phyloP scores from a whole-genome alignment of 345 rosid genomes.

The Psidium guajava region DNA sequence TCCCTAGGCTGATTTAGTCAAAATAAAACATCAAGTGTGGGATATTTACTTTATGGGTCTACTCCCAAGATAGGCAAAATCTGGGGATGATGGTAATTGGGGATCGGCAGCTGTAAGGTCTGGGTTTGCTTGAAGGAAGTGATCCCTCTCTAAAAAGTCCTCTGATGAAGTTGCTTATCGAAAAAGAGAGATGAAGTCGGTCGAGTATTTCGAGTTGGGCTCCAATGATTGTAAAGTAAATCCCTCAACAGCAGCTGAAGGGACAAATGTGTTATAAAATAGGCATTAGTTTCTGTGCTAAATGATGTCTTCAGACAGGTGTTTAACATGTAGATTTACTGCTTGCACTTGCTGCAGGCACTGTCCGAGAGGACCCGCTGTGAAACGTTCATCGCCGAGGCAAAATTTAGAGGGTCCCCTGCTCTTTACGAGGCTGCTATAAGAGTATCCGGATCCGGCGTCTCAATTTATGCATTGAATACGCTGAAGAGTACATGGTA shows the following conservation, averaged over 20 bases:
- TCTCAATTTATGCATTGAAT: neutral
- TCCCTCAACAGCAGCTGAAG: neutral
- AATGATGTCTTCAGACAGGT: too few species aligned
- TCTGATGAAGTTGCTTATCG: neutral
- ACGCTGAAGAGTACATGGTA: neutral
- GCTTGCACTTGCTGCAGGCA: slow-evolving; percentile 17
- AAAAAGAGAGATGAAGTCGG: neutral
- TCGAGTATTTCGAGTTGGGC: neutral
- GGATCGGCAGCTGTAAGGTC: slow-evolving; percentile 42
- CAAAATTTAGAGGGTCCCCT: neutral
- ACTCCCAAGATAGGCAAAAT: slow-evolving; percentile 40
- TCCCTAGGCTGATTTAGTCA: slow-evolving; percentile 39
- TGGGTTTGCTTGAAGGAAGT: neutral
- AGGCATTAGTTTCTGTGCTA: neutral
- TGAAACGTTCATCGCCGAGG: slow-evolving; percentile 5
- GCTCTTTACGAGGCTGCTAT: neutral
- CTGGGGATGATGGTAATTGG: slow-evolving; percentile 56
- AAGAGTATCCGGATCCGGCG: neutral
- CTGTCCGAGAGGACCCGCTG: slow-evolving; percentile 53
- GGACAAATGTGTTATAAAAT: neutral
- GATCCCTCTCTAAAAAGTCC: neutral
- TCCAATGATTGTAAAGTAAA: neutral
- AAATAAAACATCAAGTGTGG: slow-evolving; percentile 61
- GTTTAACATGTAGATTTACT: neutral
- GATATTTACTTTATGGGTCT: slow-evolving; percentile 45